Base-by-base conservation (phyloP, 345 rosid species). In the Sonneratia caseolaris region DNA sequence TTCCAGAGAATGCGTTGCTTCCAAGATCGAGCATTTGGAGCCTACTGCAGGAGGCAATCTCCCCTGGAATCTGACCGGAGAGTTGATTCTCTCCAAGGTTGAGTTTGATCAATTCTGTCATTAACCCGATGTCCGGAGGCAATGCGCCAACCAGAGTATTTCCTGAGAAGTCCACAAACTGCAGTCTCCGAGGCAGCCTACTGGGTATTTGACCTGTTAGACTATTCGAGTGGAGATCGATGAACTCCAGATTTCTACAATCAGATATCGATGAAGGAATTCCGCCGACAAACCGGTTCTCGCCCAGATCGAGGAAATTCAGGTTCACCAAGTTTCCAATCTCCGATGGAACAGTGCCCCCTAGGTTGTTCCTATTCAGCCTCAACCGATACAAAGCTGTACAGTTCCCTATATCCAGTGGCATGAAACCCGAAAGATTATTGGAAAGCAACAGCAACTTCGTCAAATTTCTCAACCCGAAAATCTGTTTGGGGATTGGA, bases 371-470 rank as follows among this genome's bases (percentile, higher is more conserved):
- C 45, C 81, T 78, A 72, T 81, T 90, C 75, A 91, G 73, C 36
- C 97, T 75, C 53, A 90, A 43, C 86, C 98, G 77, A 70, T 87
- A 88, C 62, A 94, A 78, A 65, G 73, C 86, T 35, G 87, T 86
- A 68, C 95, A 90, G 81, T 88, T 91, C 0, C 97, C 98, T 73
- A 94, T 81, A 74, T 90, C 98, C 0, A 92, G 91, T 0, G 93
- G 96, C 68, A 91, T 80, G 37, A 80, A 86, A 43, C 97, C 96
- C 0, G 98, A 90, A 36, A 94, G 79, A 70, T 82, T 81, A 64
- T 94, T 91, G 51, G 93, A 86, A 59, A 94, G 86, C 22, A 94
- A 83, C 72, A 94, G 83, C 74, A 94, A 70, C 87, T 90, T 87
- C 49, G 97, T 88, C 74, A 94, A 89, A 77, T 94, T 94, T 69